A percentile compares a stretch with the other conserved stretches of the same genome.
These are phyloP conservation scores for Cladosporium oxysporum DNA, from an alignment of 2,329 filamentous ascomycete species.

Conservation along the genomic window DNA sequence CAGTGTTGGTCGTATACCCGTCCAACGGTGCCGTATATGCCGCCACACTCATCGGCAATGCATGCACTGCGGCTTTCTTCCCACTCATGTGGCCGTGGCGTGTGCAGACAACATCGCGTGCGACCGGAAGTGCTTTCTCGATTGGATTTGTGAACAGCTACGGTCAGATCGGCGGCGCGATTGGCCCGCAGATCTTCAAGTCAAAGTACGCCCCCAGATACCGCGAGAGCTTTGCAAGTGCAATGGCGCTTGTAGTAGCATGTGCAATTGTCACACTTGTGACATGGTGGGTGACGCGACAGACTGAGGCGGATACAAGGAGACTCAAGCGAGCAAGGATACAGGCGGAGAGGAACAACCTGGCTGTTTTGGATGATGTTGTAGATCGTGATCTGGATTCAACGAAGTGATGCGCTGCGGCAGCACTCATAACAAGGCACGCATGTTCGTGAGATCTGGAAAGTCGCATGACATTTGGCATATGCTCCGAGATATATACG, in stretches of 20 bases:
- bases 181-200: constrained; percentile 43
- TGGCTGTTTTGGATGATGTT: constrained; percentile 19
- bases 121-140: constrained; percentile 21
- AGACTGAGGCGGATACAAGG: constrained; percentile 17
- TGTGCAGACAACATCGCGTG: constrained; percentile 19
- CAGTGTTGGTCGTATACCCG: constrained; percentile 19
- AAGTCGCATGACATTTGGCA: background rate
- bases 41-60: constrained; percentile 19
- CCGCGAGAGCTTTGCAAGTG: constrained; percentile 17
- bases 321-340: constrained; percentile 17
- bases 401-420: background rate
- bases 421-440: background rate
- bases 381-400: background rate
- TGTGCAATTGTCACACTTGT: constrained; percentile 11
- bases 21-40: constrained; percentile 21
- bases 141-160: constrained; percentile 21
- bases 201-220: constrained; percentile 19
- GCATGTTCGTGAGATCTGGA: background rate
- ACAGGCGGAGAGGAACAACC: constrained; percentile 11
- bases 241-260: constrained; percentile 17
- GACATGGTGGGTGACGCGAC: constrained; percentile 18
- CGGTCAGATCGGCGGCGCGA: constrained; percentile 53
- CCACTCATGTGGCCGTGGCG: constrained; percentile 24
- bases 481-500: background rate
- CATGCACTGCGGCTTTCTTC: constrained; percentile 18